Percentiles rank a stretch among this genome's conserved stretches.
These are phyloP conservation scores for Chaetomiaceae sp. DNA, from an alignment of 2,329 filamentous ascomycete genomes.

Conservation along the genomic window DNA sequence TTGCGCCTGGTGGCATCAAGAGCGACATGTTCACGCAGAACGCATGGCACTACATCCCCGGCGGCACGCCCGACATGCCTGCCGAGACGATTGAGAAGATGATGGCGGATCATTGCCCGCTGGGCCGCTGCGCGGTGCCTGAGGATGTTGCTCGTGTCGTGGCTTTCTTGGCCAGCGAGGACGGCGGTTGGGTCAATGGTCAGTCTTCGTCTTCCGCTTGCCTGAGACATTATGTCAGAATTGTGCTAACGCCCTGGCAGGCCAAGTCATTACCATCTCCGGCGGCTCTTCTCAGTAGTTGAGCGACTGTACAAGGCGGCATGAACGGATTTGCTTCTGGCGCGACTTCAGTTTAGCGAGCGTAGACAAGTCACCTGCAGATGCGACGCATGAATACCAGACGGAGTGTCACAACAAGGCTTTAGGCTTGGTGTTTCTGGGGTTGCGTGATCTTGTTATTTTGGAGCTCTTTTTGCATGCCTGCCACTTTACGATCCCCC, in stretches of 20 bases:
- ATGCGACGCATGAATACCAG: too few species aligned
- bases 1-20: conserved; percentile 69
- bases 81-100: conserved; percentile 51
- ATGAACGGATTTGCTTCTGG: too few species aligned
- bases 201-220: too few species aligned
- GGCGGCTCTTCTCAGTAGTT: conserved; percentile 20
- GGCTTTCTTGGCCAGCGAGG: conserved; percentile 50
- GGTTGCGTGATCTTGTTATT: too few species aligned
- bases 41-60: conserved; percentile 61
- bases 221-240: too few species aligned
- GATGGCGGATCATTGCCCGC: conserved; percentile 54
- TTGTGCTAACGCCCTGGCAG: conserved; percentile 5
- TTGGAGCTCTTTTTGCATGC: too few species aligned
- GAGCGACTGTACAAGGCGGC: too few species aligned
- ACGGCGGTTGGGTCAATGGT: conserved; percentile 64
- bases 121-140: conserved; percentile 54
- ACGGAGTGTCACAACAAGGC: too few species aligned
- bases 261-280: conserved; percentile 21
- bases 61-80: conserved; percentile 48
- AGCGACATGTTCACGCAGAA: conserved; percentile 73
- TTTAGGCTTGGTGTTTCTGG: too few species aligned
- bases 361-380: too few species aligned
- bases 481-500: too few species aligned
- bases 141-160: conserved; percentile 57
- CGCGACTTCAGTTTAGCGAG: too few species aligned